Evolutionary conservation across 2,329 filamentous ascomycete species (phyloP), one percentile per base, ranked within the genome.

Genomic region (Colletotrichum sp.): DNA sequence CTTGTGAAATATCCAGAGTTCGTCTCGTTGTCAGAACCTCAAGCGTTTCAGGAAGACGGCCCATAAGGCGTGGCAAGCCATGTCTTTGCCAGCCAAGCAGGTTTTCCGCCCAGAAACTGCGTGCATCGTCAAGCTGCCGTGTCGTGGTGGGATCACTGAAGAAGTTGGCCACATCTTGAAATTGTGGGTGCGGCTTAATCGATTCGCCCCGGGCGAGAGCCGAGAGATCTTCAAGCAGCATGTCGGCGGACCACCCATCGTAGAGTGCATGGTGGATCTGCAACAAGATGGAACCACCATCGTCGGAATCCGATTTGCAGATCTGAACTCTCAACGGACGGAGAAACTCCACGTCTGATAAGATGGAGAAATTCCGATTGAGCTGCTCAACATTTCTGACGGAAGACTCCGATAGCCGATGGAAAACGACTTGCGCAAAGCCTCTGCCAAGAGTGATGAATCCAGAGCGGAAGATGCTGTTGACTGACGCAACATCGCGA

Each of bases 241-340:
- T 86, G 67, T 98, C 94, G 80, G 96, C 89, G 0, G 95, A 96
- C 96, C 96, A 98, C n/a, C 96, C 96, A 83, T 98, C 96, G 80
- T 98, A 98, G 1, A 97, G 82, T 1, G 95, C 92, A 83, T 98
- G 96, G 81, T 98, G 96, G 0, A 97, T 86, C 15, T 93, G 88
- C 60, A 95, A 69, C 13, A 90, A 83, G 75, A 82, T 82, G 6
- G 85, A 78, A 36, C 81, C 79, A 4, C 81, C 70, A 64, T 77
- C 71, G 6, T 80, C 66, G 21, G 78, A 21, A 9, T 67, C 36
- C 6, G 28, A 13, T 15, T 79, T 78, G 10, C 70, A 55, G 3
- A 96, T 83, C 75, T 94, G 89, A n/a, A 95, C 84, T 18, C 82
- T 84, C 16, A 96, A 85, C 1, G 95, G 95, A 4, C 68, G 85